phyloP scores from a whole-genome alignment of 2,329 filamentous ascomycete genomes.

The Phaeosphaeriaceae sp. region DNA sequence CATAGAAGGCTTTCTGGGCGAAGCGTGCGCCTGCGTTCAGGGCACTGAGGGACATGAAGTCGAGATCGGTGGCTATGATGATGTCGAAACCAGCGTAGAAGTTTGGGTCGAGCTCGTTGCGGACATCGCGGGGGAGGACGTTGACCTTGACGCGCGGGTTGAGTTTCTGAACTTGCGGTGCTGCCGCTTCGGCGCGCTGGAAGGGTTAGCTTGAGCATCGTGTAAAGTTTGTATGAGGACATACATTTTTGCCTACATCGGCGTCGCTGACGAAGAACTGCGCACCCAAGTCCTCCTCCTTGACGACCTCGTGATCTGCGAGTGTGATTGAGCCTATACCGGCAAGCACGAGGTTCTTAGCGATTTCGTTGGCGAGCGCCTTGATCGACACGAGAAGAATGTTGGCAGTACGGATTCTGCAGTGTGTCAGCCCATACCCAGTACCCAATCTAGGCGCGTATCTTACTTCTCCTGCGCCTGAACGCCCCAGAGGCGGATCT shows the following conservation, averaged over 20 bases:
- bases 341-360: constrained; percentile 95
- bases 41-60: constrained; percentile 73
- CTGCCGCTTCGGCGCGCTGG: constrained; percentile 79
- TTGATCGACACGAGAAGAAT: constrained; percentile 89
- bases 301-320: constrained; percentile 77
- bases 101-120: constrained; percentile 65
- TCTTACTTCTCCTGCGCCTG: constrained; percentile 82
- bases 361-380: constrained; percentile 89
- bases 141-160: constrained; percentile 86
- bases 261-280: constrained; percentile 76
- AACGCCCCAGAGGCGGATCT: constrained; percentile 97
- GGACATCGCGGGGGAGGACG: constrained; percentile 71
- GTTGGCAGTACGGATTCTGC: constrained; percentile 83
- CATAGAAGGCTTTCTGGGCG: constrained; percentile 83
- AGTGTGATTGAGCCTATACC: constrained; percentile 91
- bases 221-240: constrained; percentile 12
- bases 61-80: constrained; percentile 87
- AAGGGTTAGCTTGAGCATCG: not conserved
- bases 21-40: constrained; percentile 89
- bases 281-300: constrained; percentile 75
- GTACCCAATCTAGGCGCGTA: not conserved
- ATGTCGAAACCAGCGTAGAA: constrained; percentile 85
- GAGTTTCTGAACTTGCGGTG: constrained; percentile 78
- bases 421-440: constrained; percentile 7
- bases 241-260: constrained; percentile 76